Percentiles rank a stretch among this genome's conserved stretches.
Evolutionary conservation across 2,329 filamentous ascomycete species (phyloP).

Genomic region (Neofusicoccum sp.): DNA sequence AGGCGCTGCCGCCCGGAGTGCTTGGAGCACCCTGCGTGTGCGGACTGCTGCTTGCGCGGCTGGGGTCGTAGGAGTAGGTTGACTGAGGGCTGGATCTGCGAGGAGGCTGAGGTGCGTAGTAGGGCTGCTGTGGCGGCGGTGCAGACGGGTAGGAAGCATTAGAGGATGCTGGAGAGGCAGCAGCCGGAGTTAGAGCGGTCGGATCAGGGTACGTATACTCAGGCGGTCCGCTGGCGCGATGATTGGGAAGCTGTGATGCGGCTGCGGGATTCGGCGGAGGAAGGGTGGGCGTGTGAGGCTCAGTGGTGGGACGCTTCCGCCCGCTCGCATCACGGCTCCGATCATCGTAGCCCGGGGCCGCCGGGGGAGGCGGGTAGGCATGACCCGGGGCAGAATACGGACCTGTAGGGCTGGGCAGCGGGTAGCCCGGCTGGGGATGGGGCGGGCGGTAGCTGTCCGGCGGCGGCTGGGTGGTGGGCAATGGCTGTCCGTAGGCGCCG

Average conservation of each 20-base stretch:
- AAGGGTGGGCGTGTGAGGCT: slow-evolving; percentile 52
- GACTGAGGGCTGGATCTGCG: slow-evolving; percentile 43
- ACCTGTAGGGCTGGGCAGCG: slow-evolving; percentile 46
- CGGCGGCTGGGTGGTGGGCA: slow-evolving; percentile 31
- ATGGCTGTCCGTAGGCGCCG: slow-evolving; percentile 51
- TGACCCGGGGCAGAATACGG: slow-evolving; percentile 36
- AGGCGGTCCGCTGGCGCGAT: slow-evolving; percentile 25
- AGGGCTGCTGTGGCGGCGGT: slow-evolving; percentile 35
- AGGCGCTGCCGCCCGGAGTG: slow-evolving; percentile 35
- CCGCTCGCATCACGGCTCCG: slow-evolving; percentile 37
- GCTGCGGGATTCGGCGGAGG: slow-evolving; percentile 48
- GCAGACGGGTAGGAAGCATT: slow-evolving; percentile 40
- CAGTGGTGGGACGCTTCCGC: slow-evolving; percentile 48
- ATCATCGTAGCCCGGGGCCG: slow-evolving; percentile 34
- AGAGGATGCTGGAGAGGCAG: slow-evolving; percentile 45
- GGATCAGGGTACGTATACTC: slow-evolving; percentile 46
- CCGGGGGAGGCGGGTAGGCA: slow-evolving; percentile 29
- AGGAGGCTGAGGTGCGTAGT: slow-evolving; percentile 40
- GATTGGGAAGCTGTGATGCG: slow-evolving; percentile 41
- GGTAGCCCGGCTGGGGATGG: slow-evolving; percentile 41
- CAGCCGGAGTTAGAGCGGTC: slow-evolving; percentile 43
- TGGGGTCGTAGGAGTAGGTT: slow-evolving; percentile 42
- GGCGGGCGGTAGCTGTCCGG: slow-evolving; percentile 28
- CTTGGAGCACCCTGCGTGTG: slow-evolving; percentile 38
- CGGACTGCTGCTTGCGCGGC: slow-evolving; percentile 43